Evolutionary conservation across 345 rosid genomes (phyloP), one percentile per base, ranked within the genome.

Genomic region (Iberis pinnata): DNA sequence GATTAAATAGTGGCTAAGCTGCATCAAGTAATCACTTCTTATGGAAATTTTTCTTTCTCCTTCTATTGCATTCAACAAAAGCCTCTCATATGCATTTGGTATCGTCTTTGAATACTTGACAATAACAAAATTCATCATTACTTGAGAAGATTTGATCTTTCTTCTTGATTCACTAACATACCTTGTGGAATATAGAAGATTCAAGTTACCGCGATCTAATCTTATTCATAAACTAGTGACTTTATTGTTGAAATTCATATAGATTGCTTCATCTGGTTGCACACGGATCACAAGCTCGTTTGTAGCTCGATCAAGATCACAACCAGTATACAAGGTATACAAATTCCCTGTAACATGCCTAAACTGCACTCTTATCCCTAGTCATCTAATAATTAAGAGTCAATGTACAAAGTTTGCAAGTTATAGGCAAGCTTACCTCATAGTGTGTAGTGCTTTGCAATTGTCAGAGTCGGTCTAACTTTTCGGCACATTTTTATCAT

Each of bases 41-140:
- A 92, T 92, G 75, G 88, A 92, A 61, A 88, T 61, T 55, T 96
- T 78, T 63, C 88, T 75, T 76, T 92, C 98, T 0, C 98, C 98
- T 80, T 85, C 96, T n/a, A 92, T 78, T 0, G 98, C 95, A 33
- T 92, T 96, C 43, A 92, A 67, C 53, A 92, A 63, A 63, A 92
- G 93, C 82, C 98, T 85, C 80, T 92, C 98, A 13, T 92, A 92
- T 25, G 98, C 98, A 62, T 85, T 93, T 4, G 98, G 98, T 40
- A 92, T 92, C 80, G 84, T 96, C 58, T 88, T 92, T 0, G 92
- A 87, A 53, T 90, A 88, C 69, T 96, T 32, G n/a, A 29, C 33
- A 29, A 29, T 26, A 9, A 5, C 8, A 6, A 29, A 9, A 29
- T 29, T 9, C 2, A 9, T 29, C 8, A 29, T 29, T 29, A 9